Evolutionary conservation across 2,329 filamentous ascomycete genomes (phyloP), one percentile per base, ranked within the genome.

Genomic region (Neofusicoccum umdonicola): DNA sequence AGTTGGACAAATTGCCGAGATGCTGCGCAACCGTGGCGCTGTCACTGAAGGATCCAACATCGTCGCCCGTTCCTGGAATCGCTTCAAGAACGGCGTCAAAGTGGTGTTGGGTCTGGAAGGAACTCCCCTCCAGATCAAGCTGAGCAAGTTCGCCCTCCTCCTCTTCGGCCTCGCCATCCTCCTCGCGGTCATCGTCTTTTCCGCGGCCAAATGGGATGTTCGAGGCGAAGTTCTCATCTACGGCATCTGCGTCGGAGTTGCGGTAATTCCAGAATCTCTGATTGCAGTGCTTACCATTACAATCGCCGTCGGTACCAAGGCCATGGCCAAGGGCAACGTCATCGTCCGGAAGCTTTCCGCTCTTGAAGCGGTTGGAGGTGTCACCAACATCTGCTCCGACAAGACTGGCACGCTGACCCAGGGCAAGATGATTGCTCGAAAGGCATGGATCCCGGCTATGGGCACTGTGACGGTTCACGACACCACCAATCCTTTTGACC

Each of bases 71-170:
- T 35, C 58, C 15, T 64, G 60, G 48, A 73, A 69, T 66, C 74
- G 71, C 51, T 73, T 76, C 72, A 70, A 71, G 57, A 76, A 66
- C 52, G 78, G 69, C 65, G 69, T 78, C 52, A 82, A 80, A 72
- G 77, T 77, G 15, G 80, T 91, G 71, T 80, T 91, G 8, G 88
- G 89, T 60, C 83, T 90, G 66, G 84, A 90, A 63, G 92, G 92
- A 57, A 96, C 93, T 1, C 93, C 93, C 0, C 82, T 97, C 51
- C 92, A 96, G 79, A 88, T 90, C 69, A 94, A 91, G 72, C 83
- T 97, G 60, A 92, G 90, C 79, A 92, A 93, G 77, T 89, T 97
- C 71, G 92, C 93, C 34, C 87, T 95, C 48, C 74, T 92, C 3
- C 85, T 96, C 2, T 96, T 96, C 72, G 87, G 83, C 52, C 85